phyloP scores from a whole-genome alignment of 371 early-diverging fungal species.

The Choanephora cucurbitarum region DNA sequence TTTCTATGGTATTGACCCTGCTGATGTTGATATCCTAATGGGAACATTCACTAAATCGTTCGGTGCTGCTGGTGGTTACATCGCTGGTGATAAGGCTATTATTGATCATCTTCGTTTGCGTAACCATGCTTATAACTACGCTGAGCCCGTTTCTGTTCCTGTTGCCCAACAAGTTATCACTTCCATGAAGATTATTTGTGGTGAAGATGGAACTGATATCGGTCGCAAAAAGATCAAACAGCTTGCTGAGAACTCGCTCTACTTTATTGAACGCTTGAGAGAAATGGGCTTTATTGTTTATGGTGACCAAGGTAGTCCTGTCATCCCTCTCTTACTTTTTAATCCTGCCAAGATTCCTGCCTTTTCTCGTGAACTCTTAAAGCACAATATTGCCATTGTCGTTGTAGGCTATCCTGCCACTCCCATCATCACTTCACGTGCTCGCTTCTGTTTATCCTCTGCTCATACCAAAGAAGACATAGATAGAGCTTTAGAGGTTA shows the following conservation, averaged over 20 bases:
- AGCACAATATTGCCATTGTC: constrained; percentile 95
- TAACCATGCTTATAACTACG: constrained; percentile 89
- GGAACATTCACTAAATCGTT: constrained; percentile 99
- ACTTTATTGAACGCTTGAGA: constrained; percentile 82
- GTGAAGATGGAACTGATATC: constrained; percentile 65
- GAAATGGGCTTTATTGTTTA: constrained; percentile 95
- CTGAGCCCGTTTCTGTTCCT: constrained; percentile 91
- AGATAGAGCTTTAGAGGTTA: constrained; percentile 56
- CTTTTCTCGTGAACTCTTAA: constrained; percentile 92
- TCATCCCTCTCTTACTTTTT: constrained; percentile 96
- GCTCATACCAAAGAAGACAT: constrained; percentile 97
- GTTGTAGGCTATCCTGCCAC: constrained; percentile 99
- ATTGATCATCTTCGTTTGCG: constrained; percentile 84
- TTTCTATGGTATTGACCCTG: constrained; percentile 87
- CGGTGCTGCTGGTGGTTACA: constrained; percentile 99
- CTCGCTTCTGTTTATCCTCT: constrained; percentile 96
- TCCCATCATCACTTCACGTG: constrained; percentile 96
- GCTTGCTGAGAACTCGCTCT: constrained; percentile 87
- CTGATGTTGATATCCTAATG: constrained; percentile 97
- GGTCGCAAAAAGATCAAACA: constrained; percentile 84
- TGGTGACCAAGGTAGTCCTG: constrained; percentile 93
- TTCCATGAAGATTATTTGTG: constrained; percentile 80
- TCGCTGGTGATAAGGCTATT: constrained; percentile 77
- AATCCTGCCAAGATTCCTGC: constrained; percentile 98
- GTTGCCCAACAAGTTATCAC: constrained; percentile 93